Conservation (phyloP, 176 grass and related monocot species). For the Avena sativa region DNA sequence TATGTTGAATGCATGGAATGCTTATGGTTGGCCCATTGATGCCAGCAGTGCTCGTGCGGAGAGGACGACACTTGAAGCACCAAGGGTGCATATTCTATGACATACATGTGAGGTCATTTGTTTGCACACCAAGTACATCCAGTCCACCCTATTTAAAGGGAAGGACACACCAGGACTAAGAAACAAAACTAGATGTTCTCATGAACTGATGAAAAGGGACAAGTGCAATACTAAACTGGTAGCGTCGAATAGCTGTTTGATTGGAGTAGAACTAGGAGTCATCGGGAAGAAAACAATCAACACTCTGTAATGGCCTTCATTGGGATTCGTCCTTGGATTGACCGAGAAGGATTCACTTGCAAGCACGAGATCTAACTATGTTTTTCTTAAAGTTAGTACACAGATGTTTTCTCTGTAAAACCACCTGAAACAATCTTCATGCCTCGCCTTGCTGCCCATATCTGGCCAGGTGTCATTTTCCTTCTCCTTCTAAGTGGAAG, state of each 20-base stretch:
- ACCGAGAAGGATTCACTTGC: background rate
- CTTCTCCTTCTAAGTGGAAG: background rate
- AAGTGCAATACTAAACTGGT: background rate
- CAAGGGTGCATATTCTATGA: background rate
- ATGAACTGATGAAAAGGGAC: background rate
- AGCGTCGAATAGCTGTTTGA: too few relatives aligned
- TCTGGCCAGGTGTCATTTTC: background rate
- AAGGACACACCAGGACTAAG: background rate
- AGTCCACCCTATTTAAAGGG: background rate
- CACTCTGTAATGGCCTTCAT: background rate
- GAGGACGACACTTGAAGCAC: background rate
- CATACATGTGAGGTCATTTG: background rate
- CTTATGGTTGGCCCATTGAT: background rate
- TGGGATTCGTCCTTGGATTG: background rate
- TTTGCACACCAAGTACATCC: background rate
- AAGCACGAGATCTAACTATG: background rate
- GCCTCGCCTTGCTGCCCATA: too few relatives aligned
- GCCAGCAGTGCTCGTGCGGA: background rate
- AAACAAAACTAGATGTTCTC: background rate
- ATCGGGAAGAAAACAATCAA: background rate
- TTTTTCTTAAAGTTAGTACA: background rate
- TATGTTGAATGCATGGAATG: background rate
- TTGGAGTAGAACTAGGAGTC: background rate
- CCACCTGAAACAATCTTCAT: too few relatives aligned
- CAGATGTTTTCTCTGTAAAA: background rate